These are phyloP conservation scores for Spiraea crenata DNA, from an alignment of 331 rosid genomes.

Conservation along the genomic window DNA sequence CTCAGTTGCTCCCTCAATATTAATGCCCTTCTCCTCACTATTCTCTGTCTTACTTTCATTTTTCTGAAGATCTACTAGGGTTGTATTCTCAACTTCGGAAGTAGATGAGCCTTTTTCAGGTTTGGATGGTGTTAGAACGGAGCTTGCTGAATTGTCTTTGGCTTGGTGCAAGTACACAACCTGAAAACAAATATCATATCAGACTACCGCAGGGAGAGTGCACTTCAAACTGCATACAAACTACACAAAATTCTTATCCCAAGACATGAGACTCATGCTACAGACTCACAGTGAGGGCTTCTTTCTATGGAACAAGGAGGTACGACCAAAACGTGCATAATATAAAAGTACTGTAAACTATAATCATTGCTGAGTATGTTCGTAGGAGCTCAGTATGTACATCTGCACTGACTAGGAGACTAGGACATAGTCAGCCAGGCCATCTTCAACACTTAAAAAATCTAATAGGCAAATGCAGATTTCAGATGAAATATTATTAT, in stretches of 20 bases:
- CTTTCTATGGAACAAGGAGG: too few species aligned
- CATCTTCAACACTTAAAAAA: constrained; percentile 1
- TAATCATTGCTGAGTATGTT: too few species aligned
- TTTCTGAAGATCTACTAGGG: constrained; percentile 57
- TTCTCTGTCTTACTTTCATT: constrained; percentile 59
- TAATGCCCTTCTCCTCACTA: constrained; percentile 60
- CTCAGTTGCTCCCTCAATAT: constrained; percentile 79
- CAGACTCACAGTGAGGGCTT: too few species aligned
- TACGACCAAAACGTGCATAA: too few species aligned
- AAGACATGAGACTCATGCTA: too few species aligned
- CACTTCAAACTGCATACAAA: constrained; percentile 1
- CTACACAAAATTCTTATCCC: not conserved
- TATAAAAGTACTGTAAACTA: too few species aligned
- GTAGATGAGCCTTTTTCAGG: constrained; percentile 36
- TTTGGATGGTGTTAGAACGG: constrained; percentile 39
- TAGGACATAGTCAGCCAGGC: not conserved
- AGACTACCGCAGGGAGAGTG: constrained; percentile 11
- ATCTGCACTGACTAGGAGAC: too few species aligned
- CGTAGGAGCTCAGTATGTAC: too few species aligned
- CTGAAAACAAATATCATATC: constrained; percentile 43
- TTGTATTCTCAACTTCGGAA: constrained; percentile 53
- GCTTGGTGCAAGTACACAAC: constrained; percentile 78
- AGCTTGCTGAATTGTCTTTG: constrained; percentile 57
- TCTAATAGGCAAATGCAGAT: not conserved
- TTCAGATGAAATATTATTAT: not conserved